A percentile compares a stretch with the other conserved stretches of the same genome.
Conservation (phyloP, 2,329 filamentous ascomycete species). For the Fusarium tuaranense region DNA sequence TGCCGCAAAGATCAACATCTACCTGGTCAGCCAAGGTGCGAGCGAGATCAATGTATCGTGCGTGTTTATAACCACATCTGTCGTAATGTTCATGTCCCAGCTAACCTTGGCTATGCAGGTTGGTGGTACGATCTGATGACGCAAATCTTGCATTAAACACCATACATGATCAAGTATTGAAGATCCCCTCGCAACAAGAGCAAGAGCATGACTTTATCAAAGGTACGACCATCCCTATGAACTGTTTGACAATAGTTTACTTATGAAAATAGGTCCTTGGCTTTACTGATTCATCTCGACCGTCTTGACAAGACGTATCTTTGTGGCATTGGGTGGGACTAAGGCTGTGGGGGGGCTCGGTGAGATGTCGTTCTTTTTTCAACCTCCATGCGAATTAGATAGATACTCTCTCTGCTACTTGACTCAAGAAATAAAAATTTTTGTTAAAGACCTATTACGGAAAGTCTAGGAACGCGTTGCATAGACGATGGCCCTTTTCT, state of each 20-base stretch:
- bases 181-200: neutral
- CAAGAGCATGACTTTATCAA: neutral
- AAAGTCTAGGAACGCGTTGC: neutral
- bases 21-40: neutral
- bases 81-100: neutral
- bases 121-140: neutral
- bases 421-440: neutral
- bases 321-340: neutral
- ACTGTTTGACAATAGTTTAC: accelerated
- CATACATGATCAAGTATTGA: neutral
- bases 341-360: neutral
- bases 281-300: neutral
- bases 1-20: neutral
- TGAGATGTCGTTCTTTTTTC: neutral
- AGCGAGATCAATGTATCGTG: neutral
- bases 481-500: neutral
- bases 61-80: neutral
- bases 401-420: neutral
- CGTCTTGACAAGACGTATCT: neutral
- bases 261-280: neutral
- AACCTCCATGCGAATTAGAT: neutral
- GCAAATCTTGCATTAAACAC: neutral
- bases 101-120: neutral
- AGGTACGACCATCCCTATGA: neutral
- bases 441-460: neutral